These are phyloP conservation scores for Pleurotus platypus DNA, from an alignment of 768 basidiomycete species.

Conservation along the genomic window DNA sequence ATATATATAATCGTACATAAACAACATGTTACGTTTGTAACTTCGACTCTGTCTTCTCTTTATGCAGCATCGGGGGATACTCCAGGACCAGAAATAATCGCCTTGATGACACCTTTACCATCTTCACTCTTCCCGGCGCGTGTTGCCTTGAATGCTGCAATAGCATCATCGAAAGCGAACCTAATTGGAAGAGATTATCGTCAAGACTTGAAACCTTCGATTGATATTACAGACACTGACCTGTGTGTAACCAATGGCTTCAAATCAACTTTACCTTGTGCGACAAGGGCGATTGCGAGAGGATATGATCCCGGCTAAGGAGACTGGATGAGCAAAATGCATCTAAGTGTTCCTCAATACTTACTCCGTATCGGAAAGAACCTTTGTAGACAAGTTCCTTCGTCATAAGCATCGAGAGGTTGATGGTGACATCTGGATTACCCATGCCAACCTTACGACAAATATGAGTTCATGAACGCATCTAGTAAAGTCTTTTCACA, in stretches of 20 bases:
- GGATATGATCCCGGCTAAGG: slow-evolving; percentile 78
- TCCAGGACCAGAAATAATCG: slow-evolving; percentile 81
- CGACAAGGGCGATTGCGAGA: slow-evolving; percentile 79
- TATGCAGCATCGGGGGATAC: slow-evolving; percentile 36
- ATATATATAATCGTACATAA: slow-evolving; percentile 7
- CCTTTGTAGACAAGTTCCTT: slow-evolving; percentile 85
- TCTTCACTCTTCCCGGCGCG: slow-evolving; percentile 77
- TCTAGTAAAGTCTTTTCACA: slow-evolving; percentile 6
- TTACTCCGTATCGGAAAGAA: slow-evolving; percentile 87
- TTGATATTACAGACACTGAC: slow-evolving; percentile 29
- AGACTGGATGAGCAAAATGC: background rate
- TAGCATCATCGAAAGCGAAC: slow-evolving; percentile 74
- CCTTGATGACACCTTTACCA: slow-evolving; percentile 87
- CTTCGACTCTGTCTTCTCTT: background rate
- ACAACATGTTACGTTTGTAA: no score
- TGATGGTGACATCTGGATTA: slow-evolving; percentile 67
- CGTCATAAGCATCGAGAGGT: slow-evolving; percentile 61
- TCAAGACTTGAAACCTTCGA: background rate
- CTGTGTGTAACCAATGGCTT: slow-evolving; percentile 89
- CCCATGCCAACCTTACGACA: slow-evolving; percentile 81
- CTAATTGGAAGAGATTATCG: slow-evolving; percentile 27
- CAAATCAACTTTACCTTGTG: slow-evolving; percentile 79
- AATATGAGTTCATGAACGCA: background rate
- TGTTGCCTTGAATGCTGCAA: slow-evolving; percentile 79
- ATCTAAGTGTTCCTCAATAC: slow-evolving; percentile 16